Base-by-base conservation (phyloP, 2,329 filamentous ascomycete genomes). In the Xylariaceae sp. region DNA sequence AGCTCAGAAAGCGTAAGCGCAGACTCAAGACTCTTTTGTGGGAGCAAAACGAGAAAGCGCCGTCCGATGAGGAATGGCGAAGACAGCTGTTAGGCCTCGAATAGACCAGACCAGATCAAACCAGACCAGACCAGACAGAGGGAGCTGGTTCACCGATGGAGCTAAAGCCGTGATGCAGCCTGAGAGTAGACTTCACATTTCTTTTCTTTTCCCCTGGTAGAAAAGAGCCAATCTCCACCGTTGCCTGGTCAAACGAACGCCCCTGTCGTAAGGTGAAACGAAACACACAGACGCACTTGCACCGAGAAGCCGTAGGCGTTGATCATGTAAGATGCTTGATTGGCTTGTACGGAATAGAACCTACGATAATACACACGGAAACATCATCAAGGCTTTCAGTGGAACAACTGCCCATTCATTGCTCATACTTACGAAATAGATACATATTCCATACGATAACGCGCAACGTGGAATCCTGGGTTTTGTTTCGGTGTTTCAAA, bases 41-140 rank as follows among this genome's bases (percentile, higher is more conserved):
- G n/a, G 71, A 73, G 66, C 73, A 75, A 61, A 75, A 82, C 42
- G 74, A 77, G 54, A 80, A 81, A 52, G 71, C 81, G 17, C 76
- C 75, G 0, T 69, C 71, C 4, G 76, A 78, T 47, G 77, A 77
- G 35, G 73, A 76, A 54, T 70, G 69, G 23, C 69, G 68, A 37
- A 61, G 68, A 53, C 70, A 71, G 57, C 67, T 67, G 55, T 52
- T 71, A 23, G 68, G 67, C 15, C 60, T 65, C 34, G 56, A 37
- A 37, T 68, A 52, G 62, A 56, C 50, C 53, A 51, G 23, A 30
- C 23, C 23, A 30, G 23, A 30, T 30, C 23, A 30, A 30, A 30
- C 23, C 23, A 30, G 23, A 30, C 23, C 23, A 30, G 23, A 30
- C 23, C 23, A 30, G 23, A 30, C 23, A 4, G 23, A 30, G 45